A percentile compares a stretch with the other conserved stretches of the same genome.
phyloP scores from a whole-genome alignment of 176 grass and related monocot genomes.

The Oryza glaberrima region DNA sequence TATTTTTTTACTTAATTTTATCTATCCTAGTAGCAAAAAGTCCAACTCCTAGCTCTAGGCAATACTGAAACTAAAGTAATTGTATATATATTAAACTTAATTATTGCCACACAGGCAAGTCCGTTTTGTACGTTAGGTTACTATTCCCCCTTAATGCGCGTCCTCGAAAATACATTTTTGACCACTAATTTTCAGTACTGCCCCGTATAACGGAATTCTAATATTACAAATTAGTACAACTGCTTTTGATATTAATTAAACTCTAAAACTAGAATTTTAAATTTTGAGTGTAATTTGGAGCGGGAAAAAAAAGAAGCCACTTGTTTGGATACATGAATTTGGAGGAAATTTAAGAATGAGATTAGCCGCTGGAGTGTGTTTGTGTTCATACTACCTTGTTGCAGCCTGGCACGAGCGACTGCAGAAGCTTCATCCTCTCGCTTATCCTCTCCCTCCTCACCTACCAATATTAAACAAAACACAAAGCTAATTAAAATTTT shows the following conservation, averaged over 20 bases:
- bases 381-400: conserved; percentile 61
- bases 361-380: not conserved
- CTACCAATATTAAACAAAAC: conserved; percentile 30
- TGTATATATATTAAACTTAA: not conserved
- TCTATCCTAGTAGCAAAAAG: not conserved
- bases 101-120: not conserved
- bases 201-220: not conserved
- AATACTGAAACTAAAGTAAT: not conserved
- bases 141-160: not conserved
- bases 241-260: not conserved
- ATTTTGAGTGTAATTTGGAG: too few relatives aligned
- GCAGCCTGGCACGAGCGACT: conserved; percentile 71
- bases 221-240: not conserved
- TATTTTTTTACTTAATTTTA: not conserved
- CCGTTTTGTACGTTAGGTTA: not conserved
- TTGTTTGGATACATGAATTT: too few relatives aligned
- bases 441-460: conserved; percentile 81
- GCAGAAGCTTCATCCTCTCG: conserved; percentile 75
- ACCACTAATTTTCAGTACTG: not conserved
- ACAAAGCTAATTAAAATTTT: not conserved
- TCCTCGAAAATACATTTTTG: not conserved
- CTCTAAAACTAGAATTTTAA: not conserved
- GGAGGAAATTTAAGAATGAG: not conserved
- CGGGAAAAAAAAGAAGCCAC: too few relatives aligned
- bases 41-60: conserved; percentile 2